A percentile compares a stretch with the other conserved stretches of the same genome.
These are phyloP conservation scores for Metschnikowia picachoensis DNA, from an alignment of 805 yeast species.

Conservation along the genomic window DNA sequence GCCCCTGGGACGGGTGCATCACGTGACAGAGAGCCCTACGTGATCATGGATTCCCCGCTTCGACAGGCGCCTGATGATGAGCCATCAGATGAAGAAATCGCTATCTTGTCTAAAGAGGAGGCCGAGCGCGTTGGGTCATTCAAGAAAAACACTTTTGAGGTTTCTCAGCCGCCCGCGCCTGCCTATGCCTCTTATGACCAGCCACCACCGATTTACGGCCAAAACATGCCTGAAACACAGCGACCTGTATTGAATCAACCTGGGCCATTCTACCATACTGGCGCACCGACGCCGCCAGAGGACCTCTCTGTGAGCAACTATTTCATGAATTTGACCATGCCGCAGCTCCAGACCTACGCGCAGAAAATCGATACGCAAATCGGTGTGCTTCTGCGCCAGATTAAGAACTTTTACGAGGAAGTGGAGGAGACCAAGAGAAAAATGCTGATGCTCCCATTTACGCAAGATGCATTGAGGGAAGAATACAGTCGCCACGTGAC, in stretches of 20 bases:
- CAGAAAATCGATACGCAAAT: constrained; percentile 9
- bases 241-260: constrained; percentile 21
- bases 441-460: constrained; percentile 6
- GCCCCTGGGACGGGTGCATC: no score
- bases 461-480: neutral
- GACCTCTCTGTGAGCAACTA: constrained; percentile 7
- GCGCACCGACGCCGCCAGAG: constrained; percentile 6
- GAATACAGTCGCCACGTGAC: constrained; percentile 4
- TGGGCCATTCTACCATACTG: constrained; percentile 28
- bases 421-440: constrained; percentile 2
- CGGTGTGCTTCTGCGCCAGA: constrained; percentile 2
- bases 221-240: neutral
- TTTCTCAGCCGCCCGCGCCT: neutral
- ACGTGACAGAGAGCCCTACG: no score
- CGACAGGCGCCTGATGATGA: neutral
- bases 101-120: constrained; percentile 27
- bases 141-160: constrained; percentile 22
- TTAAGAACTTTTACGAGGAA: constrained; percentile 2
- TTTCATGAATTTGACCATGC: constrained; percentile 9
- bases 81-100: constrained; percentile 25
- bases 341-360: constrained; percentile 11
- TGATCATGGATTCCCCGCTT: no score
- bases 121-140: constrained; percentile 26
- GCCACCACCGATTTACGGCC: no score
- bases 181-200: neutral